Percentiles rank a stretch among this genome's conserved stretches.
Conservation (phyloP, 345 rosid species). For the Aquilaria sinensis region DNA sequence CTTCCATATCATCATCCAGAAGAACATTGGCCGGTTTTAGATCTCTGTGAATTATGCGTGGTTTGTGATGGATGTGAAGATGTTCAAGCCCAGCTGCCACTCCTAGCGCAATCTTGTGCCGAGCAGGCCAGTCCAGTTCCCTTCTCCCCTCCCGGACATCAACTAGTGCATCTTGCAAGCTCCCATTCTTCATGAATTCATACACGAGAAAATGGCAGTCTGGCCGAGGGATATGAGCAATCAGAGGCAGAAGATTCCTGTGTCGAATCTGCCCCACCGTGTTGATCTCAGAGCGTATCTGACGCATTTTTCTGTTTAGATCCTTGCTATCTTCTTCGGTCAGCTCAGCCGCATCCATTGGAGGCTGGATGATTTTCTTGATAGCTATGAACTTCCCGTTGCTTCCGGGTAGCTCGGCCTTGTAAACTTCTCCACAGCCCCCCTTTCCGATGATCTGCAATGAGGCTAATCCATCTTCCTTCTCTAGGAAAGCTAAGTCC, state of each 20-base stretch:
- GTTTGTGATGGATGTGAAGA: slow-evolving; percentile 56
- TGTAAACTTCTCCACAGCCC: slow-evolving; percentile 82
- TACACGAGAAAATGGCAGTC: slow-evolving; percentile 74
- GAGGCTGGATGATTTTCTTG: slow-evolving; percentile 63
- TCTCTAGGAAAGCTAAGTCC: slow-evolving; percentile 68
- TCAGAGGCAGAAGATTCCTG: slow-evolving; percentile 60
- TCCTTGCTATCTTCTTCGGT: slow-evolving; percentile 52
- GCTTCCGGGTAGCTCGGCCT: slow-evolving; percentile 59
- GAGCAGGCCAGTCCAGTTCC: slow-evolving; percentile 56
- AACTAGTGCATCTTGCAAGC: slow-evolving; percentile 49
- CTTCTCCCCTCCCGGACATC: slow-evolving; percentile 34
- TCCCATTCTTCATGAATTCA: slow-evolving; percentile 82
- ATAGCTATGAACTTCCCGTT: slow-evolving; percentile 61
- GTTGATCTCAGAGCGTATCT: slow-evolving; percentile 62
- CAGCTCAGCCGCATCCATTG: slow-evolving; percentile 54
- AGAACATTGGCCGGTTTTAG: slow-evolving; percentile 81
- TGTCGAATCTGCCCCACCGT: slow-evolving; percentile 78
- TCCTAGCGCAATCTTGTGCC: slow-evolving; percentile 68
- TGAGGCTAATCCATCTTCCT: slow-evolving; percentile 46
- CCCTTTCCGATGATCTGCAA: slow-evolving; percentile 58
- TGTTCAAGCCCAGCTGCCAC: slow-evolving; percentile 81
- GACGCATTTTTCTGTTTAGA: slow-evolving; percentile 64
- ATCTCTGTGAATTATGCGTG: slow-evolving; percentile 72
- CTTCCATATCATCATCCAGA: slow-evolving; percentile 83
- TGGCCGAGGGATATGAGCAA: slow-evolving; percentile 64